Base-by-base conservation (phyloP, 2,329 filamentous ascomycete species). In the Trichoderma sp. region DNA sequence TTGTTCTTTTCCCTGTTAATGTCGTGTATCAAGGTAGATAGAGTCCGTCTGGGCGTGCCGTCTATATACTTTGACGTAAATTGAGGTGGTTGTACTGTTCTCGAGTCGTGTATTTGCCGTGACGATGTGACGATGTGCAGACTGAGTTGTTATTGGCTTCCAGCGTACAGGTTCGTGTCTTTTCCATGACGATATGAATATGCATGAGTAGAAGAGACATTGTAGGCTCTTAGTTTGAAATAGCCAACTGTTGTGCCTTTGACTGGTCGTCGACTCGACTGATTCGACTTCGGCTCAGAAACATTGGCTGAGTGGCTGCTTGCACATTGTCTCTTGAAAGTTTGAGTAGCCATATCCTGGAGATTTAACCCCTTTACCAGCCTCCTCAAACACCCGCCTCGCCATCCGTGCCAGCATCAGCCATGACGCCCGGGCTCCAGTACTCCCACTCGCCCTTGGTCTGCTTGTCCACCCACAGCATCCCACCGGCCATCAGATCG, bases 381-480 rank as follows among this genome's bases (percentile, higher is more conserved):
- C 7, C 50, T 56, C 24, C 41, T 67, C 71, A 66, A 33, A 33
- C 63, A 45, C 71, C 68, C 35, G 56, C 69, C 31, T 67, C 45
- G n/a, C 69, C 24, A n/a, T 82, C 83, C 18, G 82, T 80, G 56
- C 29, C 60, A 3, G 60, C 60, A 45, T 87, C 87, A 3, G 87
- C 83, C 87, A 95, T 94, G 77, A 93, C 94, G 0, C 92, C 91
- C 0, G 94, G 94, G 76, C 91, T 94, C 97, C 97, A 99, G 81
- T 98, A 99, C 84, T 98, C 95, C 84, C 92, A 95, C 85, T 98
- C 96, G 21, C 90, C 88, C n/a, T 64, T 64, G 11, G 86, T 92
- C 85, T 98, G 95, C 78, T 91, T 91, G 84, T 99, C 97, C 6
- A 98, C 91, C 97, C 97, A 99, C 16, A 99, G 91, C 87, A 99